phyloP scores from a whole-genome alignment of 2,329 filamentous ascomycete genomes.

The Fusarium fujikuroi region DNA sequence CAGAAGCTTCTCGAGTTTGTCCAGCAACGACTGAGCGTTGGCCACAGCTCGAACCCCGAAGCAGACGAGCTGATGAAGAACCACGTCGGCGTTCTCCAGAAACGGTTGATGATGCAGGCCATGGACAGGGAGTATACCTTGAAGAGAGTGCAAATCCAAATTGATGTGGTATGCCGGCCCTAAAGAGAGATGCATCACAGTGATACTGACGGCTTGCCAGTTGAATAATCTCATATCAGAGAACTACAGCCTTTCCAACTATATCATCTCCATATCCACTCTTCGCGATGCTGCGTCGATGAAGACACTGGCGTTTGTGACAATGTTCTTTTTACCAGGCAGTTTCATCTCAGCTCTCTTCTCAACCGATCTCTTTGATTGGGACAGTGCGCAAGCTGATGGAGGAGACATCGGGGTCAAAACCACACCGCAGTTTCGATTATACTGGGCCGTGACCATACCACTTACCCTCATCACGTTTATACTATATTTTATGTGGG shows the following conservation, averaged over 20 bases:
- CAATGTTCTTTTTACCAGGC: conserved; percentile 57
- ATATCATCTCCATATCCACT: conserved; percentile 50
- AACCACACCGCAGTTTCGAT: conserved; percentile 50
- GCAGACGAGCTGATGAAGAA: conserved; percentile 40
- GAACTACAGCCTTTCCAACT: conserved; percentile 51
- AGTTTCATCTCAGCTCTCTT: conserved; percentile 57
- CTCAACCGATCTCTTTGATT: conserved; percentile 51
- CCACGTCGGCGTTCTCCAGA: conserved; percentile 46
- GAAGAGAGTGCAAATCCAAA: conserved; percentile 54
- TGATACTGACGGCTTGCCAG: conserved; percentile 34
- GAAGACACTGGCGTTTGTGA: conserved; percentile 56
- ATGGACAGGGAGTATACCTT: conserved; percentile 51
- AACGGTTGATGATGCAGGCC: conserved; percentile 50
- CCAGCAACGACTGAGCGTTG: background rate
- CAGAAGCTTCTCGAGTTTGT: conserved; percentile 51
- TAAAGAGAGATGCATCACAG: too few relatives aligned
- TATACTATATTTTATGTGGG: conserved; percentile 49
- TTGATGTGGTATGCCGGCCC: conserved; percentile 48
- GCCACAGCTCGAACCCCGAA: background rate
- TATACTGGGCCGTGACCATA: conserved; percentile 56
- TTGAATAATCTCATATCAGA: conserved; percentile 54
- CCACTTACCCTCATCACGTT: conserved; percentile 52
- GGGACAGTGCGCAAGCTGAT: conserved; percentile 43
- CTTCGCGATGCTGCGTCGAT: conserved; percentile 56
- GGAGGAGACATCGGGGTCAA: conserved; percentile 45